These are phyloP conservation scores for Peronospora destructor DNA, from an alignment of 352 stramenopile species.

Conservation along the genomic window DNA sequence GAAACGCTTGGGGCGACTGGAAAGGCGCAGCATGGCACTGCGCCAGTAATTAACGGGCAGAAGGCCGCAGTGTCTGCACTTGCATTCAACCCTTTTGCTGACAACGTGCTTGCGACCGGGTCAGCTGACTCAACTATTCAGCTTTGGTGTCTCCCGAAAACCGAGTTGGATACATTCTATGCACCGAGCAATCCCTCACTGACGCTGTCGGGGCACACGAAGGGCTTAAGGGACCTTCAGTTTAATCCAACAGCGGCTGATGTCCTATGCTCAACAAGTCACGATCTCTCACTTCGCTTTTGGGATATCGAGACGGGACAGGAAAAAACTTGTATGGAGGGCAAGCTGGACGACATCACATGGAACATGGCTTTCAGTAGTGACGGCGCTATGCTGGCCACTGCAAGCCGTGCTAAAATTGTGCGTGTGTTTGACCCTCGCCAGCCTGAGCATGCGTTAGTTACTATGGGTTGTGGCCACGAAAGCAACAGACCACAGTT, in stretches of 20 bases:
- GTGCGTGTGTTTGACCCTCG: slow-evolving; percentile 73
- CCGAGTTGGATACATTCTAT: slow-evolving; percentile 2
- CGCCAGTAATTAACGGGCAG: slow-evolving; percentile 55
- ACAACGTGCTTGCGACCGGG: slow-evolving; percentile 46
- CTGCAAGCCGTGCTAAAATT: slow-evolving; percentile 60
- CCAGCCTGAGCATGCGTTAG: slow-evolving; percentile 33
- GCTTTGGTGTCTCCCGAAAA: slow-evolving; percentile 43
- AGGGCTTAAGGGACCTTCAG: slow-evolving; percentile 45
- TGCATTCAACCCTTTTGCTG: slow-evolving; percentile 55
- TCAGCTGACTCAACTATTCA: slow-evolving; percentile 55
- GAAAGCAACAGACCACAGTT: slow-evolving; percentile 66
- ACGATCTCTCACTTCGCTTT: slow-evolving; percentile 61
- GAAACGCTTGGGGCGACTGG: slow-evolving; percentile 35
- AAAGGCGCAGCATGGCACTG: slow-evolving; percentile 36
- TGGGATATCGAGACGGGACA: slow-evolving; percentile 61
- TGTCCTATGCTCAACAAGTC: slow-evolving; percentile 50
- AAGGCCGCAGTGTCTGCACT: slow-evolving; percentile 57
- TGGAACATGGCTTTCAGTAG: slow-evolving; percentile 71
- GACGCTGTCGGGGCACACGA: slow-evolving; percentile 43
- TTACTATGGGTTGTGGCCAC: slow-evolving; percentile 63
- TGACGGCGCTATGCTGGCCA: slow-evolving; percentile 58
- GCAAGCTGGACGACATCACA: slow-evolving; percentile 64
- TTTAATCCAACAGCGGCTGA: slow-evolving; percentile 61
- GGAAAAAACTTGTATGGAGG: slow-evolving; percentile 35
- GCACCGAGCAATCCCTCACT: slow-evolving; percentile 10